A percentile compares a stretch with the other conserved stretches of the same genome.
Evolutionary conservation across 768 basidiomycete species (phyloP).

Genomic region (Hebeloma cylindrosporum): DNA sequence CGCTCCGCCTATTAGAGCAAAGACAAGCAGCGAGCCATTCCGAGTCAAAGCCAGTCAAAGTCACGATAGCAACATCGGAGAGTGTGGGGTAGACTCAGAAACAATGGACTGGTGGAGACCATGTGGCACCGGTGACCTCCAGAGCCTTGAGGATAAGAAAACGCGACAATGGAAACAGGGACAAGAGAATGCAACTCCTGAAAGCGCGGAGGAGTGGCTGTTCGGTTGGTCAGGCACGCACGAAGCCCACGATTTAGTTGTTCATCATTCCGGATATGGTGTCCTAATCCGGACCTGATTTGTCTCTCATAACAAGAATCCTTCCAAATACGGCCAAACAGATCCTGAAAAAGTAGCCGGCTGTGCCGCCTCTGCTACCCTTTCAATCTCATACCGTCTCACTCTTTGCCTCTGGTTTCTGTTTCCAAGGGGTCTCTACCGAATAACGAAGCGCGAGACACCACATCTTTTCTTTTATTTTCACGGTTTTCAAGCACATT

Average conservation of each 20-base stretch:
- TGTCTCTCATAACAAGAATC: conserved; percentile 17
- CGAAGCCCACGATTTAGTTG: conserved; percentile 19
- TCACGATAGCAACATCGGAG: no score
- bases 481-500: conserved; percentile 16
- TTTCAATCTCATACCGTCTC: not conserved
- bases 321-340: conserved; percentile 15
- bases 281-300: conserved; percentile 14
- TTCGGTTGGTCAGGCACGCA: conserved; percentile 24
- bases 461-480: conserved; percentile 1
- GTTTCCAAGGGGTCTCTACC: not conserved
- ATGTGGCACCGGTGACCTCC: no score
- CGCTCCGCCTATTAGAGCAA: no score
- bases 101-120: no score
- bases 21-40: no score
- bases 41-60: no score
- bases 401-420: not conserved
- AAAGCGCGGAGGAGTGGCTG: conserved; percentile 41
- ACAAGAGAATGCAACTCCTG: conserved; percentile 30
- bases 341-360: conserved; percentile 5
- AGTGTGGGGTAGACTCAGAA: no score
- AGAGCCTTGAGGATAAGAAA: conserved; percentile 5
- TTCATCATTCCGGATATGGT: conserved; percentile 24
- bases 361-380: conserved; percentile 9
- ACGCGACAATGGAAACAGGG: conserved; percentile 19
- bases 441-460: not conserved